Evolutionary conservation across 2,329 filamentous ascomycete genomes (phyloP).

Genomic region (Aspergillus bombycis): DNA sequence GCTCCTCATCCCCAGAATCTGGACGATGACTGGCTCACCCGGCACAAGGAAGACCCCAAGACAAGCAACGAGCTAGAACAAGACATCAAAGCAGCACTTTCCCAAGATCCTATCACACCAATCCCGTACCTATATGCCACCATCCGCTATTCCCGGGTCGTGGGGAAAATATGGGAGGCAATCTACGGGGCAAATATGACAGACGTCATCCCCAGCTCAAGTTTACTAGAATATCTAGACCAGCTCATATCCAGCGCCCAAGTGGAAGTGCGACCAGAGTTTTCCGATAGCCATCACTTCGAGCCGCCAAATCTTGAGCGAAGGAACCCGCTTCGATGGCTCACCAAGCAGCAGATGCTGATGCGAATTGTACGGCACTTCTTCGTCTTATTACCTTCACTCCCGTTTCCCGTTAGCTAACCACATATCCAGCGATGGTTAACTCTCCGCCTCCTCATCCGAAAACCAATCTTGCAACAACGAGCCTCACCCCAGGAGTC

Average conservation of each 20-base stretch:
- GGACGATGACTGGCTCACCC: constrained; percentile 21
- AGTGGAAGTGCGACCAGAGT: constrained; percentile 17
- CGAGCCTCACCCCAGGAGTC: neutral
- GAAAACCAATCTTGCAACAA: constrained; percentile 23
- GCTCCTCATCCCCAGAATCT: constrained; percentile 21
- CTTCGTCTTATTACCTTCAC: neutral
- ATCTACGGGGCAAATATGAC: constrained; percentile 23
- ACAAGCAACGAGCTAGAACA: neutral
- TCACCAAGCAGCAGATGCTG: constrained; percentile 23
- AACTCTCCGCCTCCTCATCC: constrained; percentile 22
- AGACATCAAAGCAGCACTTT: neutral
- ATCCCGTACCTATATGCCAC: constrained; percentile 27
- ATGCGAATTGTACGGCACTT: constrained; percentile 25
- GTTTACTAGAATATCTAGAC: constrained; percentile 23
- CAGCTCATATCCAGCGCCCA: constrained; percentile 21
- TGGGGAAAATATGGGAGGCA: constrained; percentile 28
- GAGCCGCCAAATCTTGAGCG: neutral
- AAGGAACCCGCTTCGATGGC: constrained; percentile 19
- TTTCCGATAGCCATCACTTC: constrained; percentile 14
- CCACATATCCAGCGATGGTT: constrained; percentile 22
- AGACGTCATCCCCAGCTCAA: constrained; percentile 15
- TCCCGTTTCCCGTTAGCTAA: neutral
- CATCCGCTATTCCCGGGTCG: constrained; percentile 22
- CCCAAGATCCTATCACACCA: neutral
- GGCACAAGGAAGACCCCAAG: neutral